Base-by-base conservation (phyloP, 495 filamentous ascomycete genomes). In the Tuber melanosporum region DNA sequence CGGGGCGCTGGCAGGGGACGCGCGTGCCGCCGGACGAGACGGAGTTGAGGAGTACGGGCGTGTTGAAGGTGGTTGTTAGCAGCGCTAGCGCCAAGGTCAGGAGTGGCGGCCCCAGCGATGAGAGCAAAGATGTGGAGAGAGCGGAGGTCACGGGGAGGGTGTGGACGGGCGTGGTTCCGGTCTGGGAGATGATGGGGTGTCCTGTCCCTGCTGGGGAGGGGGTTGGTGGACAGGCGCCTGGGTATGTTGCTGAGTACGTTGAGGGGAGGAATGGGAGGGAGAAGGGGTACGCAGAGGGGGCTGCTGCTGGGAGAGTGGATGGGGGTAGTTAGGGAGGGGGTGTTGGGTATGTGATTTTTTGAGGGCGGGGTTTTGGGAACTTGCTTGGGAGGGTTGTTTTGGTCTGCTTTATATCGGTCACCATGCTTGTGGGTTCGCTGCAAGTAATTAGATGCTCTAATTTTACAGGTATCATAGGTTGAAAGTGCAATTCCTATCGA, bases 111-210 rank as follows among this genome's bases (percentile, higher is more conserved):
- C 91, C 93, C 0, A 86, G 87, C 8, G 94, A 97, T 81, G 92
- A 93, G 71, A 87, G 84, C 74, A 90, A 87, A 71, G 95, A 97
- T 83, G 82, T 86, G 72, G 87, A 88, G 46, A 87, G 91, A 71
- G 86, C 86, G n/a, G 89, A 88, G 26, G 73, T 96, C 41, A 86
- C 86, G 19, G 85, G 84, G 14, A 85, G 86, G 47, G 89, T 92
- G 12, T 97, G 93, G 94, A 92, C 91, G 0, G 94, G 94, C 0
- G 93, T 96, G n/a, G 87, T 97, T 32, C 94, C 94, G 3, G 86
- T 92, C 44, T 91, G 89, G 84, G 87, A 88, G 70, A 86, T 84
- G 0, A 84, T 92, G 73, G 93, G 92, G 0, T 87, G 90, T 73
- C 93, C 94, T 0, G 79, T 95, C n/a, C 84, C 90, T 0, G 87